A percentile compares a stretch with the other conserved stretches of the same genome.
phyloP scores from a whole-genome alignment of 2,329 filamentous ascomycete species.

The Stemphylium lycopersici region DNA sequence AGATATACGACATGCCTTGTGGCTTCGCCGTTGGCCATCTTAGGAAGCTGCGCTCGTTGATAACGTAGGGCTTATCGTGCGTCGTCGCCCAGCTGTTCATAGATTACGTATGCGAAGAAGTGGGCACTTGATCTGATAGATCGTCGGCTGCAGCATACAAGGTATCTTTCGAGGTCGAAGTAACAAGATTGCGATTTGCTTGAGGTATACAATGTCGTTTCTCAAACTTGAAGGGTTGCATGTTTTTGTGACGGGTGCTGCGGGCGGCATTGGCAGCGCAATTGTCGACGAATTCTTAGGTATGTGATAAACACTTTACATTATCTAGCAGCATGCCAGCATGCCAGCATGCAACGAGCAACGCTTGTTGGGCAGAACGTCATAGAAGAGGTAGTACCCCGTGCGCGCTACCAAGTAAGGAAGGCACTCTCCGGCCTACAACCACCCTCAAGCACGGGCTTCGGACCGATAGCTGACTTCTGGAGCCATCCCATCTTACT shows the following conservation, averaged over 20 bases:
- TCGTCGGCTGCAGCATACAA: not conserved
- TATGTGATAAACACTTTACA: constrained; percentile 32
- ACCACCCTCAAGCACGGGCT: not conserved
- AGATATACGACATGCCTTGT: not conserved
- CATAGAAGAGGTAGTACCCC: no score
- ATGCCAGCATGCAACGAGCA: no score
- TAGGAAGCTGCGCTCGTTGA: constrained; percentile 4
- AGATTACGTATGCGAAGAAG: constrained; percentile 10
- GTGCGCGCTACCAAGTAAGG: not conserved
- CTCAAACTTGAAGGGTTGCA: constrained; percentile 57
- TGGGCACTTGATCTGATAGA: constrained; percentile 1
- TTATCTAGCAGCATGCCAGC: no score
- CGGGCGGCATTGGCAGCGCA: constrained; percentile 58
- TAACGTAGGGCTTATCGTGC: constrained; percentile 15
- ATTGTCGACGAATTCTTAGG: constrained; percentile 60
- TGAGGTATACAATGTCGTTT: constrained; percentile 48
- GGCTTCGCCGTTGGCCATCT: constrained; percentile 2
- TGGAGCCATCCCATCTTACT: not conserved
- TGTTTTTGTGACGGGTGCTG: constrained; percentile 62
- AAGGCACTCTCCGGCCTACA: not conserved
- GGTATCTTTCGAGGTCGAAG: not conserved
- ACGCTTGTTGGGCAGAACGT: no score
- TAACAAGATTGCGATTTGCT: not conserved
- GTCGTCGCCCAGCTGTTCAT: not conserved
- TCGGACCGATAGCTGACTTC: not conserved